Evolutionary conservation across 2,329 filamentous ascomycete genomes (phyloP), one percentile per base, ranked within the genome.

Genomic region (Xylariales sp.): DNA sequence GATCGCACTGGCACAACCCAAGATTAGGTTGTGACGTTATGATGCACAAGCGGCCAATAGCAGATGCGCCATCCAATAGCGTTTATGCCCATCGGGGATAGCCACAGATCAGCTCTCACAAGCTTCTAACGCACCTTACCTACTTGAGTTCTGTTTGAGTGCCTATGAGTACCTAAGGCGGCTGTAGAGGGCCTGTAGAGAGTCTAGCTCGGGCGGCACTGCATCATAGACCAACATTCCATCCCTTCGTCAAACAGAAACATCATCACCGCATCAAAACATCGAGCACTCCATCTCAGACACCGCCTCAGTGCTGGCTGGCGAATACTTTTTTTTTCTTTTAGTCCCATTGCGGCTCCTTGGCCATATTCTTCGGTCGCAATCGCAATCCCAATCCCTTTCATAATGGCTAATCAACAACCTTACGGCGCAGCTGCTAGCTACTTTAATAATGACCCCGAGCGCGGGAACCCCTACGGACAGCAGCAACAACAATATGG

Each of bases 361-460:
- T 43, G 41, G 46, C 10, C n/a, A 23, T 61, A 41, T 32, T 50
- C 56, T 54, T 62, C 12, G 5, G 1, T 41, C 34, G 3, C 23
- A 12, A 2, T 41, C 34, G 3, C 23, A 32, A 32, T 43, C 48
- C 32, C 28, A n/a, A 36, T 10, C 14, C n/a, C 23, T 41, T 10
- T 18, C 41, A 50, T 16, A 3, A 71, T 71, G 69, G 61, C 68
- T 46, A 49, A 46, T 53, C 58, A 70, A 54, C 67, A 66, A 32
- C 64, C 67, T 52, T 14, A 67, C 46, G 74, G 75, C 63, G 72
- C 73, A 56, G 74, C 72, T 34, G 65, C 65, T 48, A 58, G 68
- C 43, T 76, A 76, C 52, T 76, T 72, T 65, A 72, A 73, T 43
- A 57, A 49, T 28, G 30, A 67, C 28, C 70, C 69, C 10, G 70